Evolutionary conservation across 139 green algal species (phyloP), one percentile per base, ranked within the genome.

Genomic region (Pseudopediastrum boryanum): DNA sequence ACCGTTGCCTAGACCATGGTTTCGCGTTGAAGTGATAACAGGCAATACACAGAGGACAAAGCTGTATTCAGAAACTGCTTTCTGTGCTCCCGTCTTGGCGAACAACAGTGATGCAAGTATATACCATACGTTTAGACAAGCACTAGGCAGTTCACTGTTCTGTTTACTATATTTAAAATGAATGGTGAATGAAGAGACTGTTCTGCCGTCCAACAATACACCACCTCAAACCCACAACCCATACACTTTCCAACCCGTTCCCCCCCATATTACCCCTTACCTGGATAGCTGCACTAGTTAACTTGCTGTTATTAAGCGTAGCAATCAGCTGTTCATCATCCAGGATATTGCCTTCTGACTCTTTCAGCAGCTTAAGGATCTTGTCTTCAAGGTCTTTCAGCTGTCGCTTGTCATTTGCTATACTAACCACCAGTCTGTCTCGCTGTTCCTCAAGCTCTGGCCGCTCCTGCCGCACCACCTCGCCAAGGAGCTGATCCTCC

Each of bases 321-420:
- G 94, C 93, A 75, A 97, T 96, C 42, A 97, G 89, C 77, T 92
- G 79, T 81, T 95, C 92, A 71, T 97, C 93, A 68, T 97, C 93
- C 72, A 97, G 87, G 67, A 97, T 97, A 83, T 95, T 97, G 65
- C 93, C 93, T 67, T 92, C 77, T 69, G 71, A 88, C 76, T 97
- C 92, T 52, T 92, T 94, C 46, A 97, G 90, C 83, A 97, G 82
- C 77, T 90, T 89, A 10, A 97, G 79, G 62, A 96, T 95, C 83
- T 92, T 90, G 78, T 93, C 87, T 82, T 78, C 71, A 27, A 78
- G 71, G 25, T 78, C 74, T 52, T 92, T 91, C 58, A 97, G 87
- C 82, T 95, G 87, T 75, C 91, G 88, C 86, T 96, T 96, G 85
- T 96, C 92, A 43, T 88, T 87, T 73, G 83, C 74, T 36, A 96